These are phyloP conservation scores for Magnusiomyces tetraspermus DNA, from an alignment of 1,139 yeast genomes.

Conservation along the genomic window DNA sequence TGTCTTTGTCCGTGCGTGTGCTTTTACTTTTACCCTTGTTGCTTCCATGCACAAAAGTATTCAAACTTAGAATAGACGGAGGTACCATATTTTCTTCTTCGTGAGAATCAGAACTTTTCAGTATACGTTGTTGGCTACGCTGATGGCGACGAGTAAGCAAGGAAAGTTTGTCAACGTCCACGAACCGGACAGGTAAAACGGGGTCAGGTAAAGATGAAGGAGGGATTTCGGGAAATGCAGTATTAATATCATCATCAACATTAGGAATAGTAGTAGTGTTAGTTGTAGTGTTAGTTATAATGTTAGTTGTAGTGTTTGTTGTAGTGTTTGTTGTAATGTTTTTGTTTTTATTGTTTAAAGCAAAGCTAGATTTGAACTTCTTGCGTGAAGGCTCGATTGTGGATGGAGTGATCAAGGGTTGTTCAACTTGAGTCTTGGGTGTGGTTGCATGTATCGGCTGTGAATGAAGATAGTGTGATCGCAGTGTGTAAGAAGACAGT, in stretches of 20 bases:
- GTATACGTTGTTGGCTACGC: no score
- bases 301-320: no score
- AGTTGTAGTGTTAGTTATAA: no score
- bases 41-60: no score
- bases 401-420: background rate
- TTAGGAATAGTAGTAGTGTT: no score
- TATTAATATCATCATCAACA: no score
- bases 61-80: no score
- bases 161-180: background rate
- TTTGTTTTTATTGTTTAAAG: background rate
- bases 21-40: background rate
- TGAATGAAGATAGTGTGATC: background rate
- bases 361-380: background rate
- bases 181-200: background rate
- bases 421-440: background rate
- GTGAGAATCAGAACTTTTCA: background rate
- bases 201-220: background rate
- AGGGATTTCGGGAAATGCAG: no score
- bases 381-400: background rate
- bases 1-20: background rate
- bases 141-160: background rate
- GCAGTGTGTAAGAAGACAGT: background rate
- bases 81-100: slow-evolving; percentile 2
- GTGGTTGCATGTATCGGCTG: background rate
- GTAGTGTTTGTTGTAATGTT: background rate